Evolutionary conservation across 495 filamentous ascomycete species (phyloP).

Genomic region (Copromyces sp.): DNA sequence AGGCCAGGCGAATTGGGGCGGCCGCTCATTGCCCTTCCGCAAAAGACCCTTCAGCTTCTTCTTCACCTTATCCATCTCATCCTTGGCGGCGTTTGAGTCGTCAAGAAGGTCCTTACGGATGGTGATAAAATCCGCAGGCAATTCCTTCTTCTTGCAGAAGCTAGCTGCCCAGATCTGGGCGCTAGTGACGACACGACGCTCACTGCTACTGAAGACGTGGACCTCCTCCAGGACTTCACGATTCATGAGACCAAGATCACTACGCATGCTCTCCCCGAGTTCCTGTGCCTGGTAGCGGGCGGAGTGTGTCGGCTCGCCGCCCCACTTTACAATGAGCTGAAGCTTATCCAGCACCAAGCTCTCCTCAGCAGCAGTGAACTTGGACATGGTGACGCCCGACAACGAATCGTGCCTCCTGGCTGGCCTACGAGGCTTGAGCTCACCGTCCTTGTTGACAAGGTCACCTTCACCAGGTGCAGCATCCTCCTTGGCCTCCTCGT

Average conservation of each 20-base stretch:
- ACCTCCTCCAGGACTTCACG: constrained; percentile 83
- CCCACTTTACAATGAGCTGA: constrained; percentile 98
- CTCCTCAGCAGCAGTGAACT: constrained; percentile 81
- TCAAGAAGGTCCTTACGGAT: constrained; percentile 91
- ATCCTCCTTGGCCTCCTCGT: constrained; percentile 1
- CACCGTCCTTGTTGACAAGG: constrained; percentile 4
- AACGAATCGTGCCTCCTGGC: constrained; percentile 69
- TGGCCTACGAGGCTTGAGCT: constrained; percentile 19
- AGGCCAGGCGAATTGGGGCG: constrained; percentile 96
- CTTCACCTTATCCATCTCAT: constrained; percentile 99
- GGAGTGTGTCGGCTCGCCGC: constrained; percentile 94
- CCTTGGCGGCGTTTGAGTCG: constrained; percentile 98
- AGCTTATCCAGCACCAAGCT: constrained; percentile 88
- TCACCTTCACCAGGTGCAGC: constrained; percentile 2
- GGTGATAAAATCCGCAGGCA: constrained; percentile 72
- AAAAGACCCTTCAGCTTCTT: constrained; percentile 92
- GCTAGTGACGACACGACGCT: constrained; percentile 86
- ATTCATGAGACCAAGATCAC: constrained; percentile 90
- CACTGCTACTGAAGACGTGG: constrained; percentile 85
- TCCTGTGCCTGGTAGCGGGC: constrained; percentile 94
- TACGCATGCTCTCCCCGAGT: constrained; percentile 86
- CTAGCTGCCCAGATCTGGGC: constrained; percentile 93
- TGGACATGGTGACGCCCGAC: constrained; percentile 75
- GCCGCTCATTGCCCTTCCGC: constrained; percentile 76
- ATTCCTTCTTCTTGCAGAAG: constrained; percentile 79